Base-by-base conservation (phyloP, 2,329 filamentous ascomycete genomes). In the Clonostachys sp. region DNA sequence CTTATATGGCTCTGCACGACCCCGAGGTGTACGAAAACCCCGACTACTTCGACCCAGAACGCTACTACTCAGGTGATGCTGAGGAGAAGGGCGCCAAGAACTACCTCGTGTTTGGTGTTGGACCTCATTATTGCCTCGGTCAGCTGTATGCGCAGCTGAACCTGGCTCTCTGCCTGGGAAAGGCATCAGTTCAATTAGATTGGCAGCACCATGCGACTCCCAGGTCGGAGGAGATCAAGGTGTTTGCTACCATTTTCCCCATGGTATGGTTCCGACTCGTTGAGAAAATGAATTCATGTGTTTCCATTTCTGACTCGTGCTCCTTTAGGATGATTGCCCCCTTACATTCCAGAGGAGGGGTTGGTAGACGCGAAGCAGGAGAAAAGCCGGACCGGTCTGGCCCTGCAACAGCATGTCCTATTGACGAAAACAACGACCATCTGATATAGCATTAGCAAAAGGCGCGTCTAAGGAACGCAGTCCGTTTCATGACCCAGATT, bases 231-330 rank as follows among this genome's bases (percentile, higher is more conserved):
- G 86, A 95, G 68, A 97, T 99, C 70, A 92, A 95, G 75, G 92
- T 97, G 56, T 99, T 97, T 72, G 94, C 94, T 39, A 96, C 91
- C 30, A 95, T 99, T 58, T 99, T 99, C 79, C 94, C 94, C 48
- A 87, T 87, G 87, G 91, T 95, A 72, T 67, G 84, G 72, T 45
- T 38, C 12, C 45, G 7, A 39, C 14, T 39, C 36, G 36, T 18
- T 18, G 36, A 39, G 36, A 8, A 18, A 8, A 18, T 13, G 24
- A 45, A 17, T 20, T 45, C 10, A 7, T 8, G n/a, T 10, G 50
- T 16, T 62, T 48, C 50, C 50, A 13, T 44, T 36, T 51, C 57
- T 64, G 52, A 72, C 56, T 41, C 14, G 5, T 10, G 6, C 3
- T 30, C 24, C 30, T 1, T 12, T 54, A 92, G 88, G 89, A 95